Conservation (phyloP, 148 eudicot species). For the Camellia sinensis region DNA sequence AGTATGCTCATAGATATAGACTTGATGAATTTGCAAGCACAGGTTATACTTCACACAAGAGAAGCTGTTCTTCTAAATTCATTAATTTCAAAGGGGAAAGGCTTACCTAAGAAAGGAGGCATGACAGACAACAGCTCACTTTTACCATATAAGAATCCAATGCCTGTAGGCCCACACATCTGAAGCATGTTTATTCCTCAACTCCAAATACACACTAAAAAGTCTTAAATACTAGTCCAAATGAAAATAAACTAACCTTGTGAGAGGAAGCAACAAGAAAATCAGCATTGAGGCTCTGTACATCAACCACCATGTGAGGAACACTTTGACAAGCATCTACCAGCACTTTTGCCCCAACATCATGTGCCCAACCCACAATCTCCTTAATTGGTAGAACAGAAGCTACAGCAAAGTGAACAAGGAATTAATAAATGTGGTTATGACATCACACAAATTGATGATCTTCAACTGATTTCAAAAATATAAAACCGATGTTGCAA, state of each 20-base stretch:
- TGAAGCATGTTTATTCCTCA: slow-evolving; percentile 77
- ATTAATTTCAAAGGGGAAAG: background rate
- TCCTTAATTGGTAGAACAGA: slow-evolving; percentile 83
- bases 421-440: background rate
- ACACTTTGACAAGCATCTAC: slow-evolving; percentile 99
- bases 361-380: slow-evolving; percentile 77
- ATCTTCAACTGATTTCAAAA: slow-evolving; percentile 6
- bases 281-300: slow-evolving; percentile 79
- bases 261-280: slow-evolving; percentile 99
- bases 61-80: background rate
- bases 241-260: slow-evolving; percentile 58
- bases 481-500: background rate
- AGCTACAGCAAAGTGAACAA: slow-evolving; percentile 42
- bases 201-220: slow-evolving; percentile 21
- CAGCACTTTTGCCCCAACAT: slow-evolving; percentile 85
- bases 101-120: slow-evolving; percentile 95
- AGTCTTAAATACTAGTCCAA: slow-evolving; percentile 16
- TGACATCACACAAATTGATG: background rate
- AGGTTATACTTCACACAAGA: slow-evolving; percentile 12
- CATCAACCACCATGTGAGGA: slow-evolving; percentile 98
- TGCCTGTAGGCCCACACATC: slow-evolving; percentile 99
- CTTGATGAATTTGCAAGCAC: background rate
- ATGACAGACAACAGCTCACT: slow-evolving; percentile 65
- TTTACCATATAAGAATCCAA: slow-evolving; percentile 94
- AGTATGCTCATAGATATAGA: background rate